Conservation (phyloP, 2,329 filamentous ascomycete species). For the Calonectria hawksworthii region DNA sequence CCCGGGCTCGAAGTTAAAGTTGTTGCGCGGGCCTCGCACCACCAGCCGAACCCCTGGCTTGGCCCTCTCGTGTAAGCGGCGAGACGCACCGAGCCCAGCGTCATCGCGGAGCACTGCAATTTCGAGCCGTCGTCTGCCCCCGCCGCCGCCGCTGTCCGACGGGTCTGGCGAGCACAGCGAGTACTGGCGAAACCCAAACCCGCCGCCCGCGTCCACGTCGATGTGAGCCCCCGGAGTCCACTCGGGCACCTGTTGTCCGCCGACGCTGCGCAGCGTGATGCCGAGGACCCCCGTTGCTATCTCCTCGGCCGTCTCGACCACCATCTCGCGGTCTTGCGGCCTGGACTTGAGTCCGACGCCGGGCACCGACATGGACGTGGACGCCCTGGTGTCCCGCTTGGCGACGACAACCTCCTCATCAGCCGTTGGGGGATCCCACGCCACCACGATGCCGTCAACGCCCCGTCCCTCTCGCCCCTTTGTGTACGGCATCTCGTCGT, state of each 20-base stretch:
- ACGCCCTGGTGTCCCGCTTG: not conserved
- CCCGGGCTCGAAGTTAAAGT: not conserved
- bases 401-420: not conserved
- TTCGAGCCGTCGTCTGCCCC: no score
- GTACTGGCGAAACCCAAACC: not conserved
- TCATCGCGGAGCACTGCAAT: not conserved
- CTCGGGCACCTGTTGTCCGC: not conserved
- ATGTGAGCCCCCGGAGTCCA: not conserved
- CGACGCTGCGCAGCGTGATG: not conserved
- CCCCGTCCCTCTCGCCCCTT: not conserved
- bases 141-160: no score
- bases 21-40: not conserved
- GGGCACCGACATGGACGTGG: not conserved
- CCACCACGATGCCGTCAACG: not conserved
- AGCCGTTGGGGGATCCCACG: not conserved
- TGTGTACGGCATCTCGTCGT: not conserved
- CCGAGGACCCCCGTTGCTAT: not conserved
- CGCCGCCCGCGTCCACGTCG: not conserved
- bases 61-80: not conserved
- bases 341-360: not conserved
- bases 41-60: not conserved
- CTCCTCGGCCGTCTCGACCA: not conserved
- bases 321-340: not conserved
- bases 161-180: not conserved
- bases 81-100: not conserved